These are phyloP conservation scores for Cryphonectria parasitica DNA, from an alignment of 2,329 filamentous ascomycete genomes.

Conservation along the genomic window DNA sequence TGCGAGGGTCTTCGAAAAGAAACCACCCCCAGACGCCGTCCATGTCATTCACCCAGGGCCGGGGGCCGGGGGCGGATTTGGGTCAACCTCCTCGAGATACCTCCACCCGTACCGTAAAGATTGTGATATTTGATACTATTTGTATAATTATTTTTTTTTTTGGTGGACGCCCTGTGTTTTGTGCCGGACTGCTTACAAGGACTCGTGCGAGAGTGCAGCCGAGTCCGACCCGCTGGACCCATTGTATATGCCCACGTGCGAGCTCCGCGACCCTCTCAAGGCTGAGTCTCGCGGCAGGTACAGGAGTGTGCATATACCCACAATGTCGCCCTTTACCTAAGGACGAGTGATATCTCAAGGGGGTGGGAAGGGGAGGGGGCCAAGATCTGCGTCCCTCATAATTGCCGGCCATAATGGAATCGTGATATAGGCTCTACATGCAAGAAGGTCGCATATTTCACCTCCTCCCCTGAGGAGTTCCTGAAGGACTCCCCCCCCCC, in stretches of 20 bases:
- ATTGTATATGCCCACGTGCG: constrained; percentile 5
- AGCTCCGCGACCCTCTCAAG: not conserved
- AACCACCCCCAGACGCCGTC: not conserved
- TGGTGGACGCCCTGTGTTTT: constrained; percentile 7
- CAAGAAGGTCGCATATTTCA: not conserved
- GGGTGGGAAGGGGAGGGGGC: not conserved
- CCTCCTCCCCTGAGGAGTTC: not conserved
- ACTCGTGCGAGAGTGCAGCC: not conserved
- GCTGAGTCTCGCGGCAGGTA: not conserved
- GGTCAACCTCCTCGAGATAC: not conserved
- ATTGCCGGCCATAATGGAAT: not conserved
- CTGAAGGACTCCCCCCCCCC: not conserved
- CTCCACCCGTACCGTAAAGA: not conserved
- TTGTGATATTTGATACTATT: constrained; percentile 1
- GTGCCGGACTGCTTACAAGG: constrained; percentile 2
- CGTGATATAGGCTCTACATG: not conserved
- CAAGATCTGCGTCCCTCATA: not conserved
- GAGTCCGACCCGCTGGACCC: not conserved
- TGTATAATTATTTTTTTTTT: not conserved
- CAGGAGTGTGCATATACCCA: not conserved
- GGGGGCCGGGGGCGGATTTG: not conserved
- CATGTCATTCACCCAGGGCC: not conserved
- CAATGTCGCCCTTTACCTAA: not conserved
- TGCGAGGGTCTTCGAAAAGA: not conserved
- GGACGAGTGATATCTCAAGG: not conserved